Evolutionary conservation across 2,329 filamentous ascomycete species (phyloP), one percentile per base, ranked within the genome.

Genomic region (Venturia pyrina): DNA sequence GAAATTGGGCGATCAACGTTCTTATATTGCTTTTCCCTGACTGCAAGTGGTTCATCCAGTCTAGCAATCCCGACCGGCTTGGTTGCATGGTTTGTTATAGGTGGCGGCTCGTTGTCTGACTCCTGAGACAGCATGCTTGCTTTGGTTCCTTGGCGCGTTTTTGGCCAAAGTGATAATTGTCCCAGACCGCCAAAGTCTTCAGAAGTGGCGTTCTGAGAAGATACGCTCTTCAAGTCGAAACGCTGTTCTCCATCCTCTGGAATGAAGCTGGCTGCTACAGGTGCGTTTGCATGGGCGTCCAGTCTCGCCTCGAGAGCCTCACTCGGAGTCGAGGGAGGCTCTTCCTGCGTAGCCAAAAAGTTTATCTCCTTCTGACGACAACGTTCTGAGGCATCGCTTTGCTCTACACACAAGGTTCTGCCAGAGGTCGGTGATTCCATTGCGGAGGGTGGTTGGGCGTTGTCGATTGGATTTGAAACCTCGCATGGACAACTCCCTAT

Each of bases 281-380:
- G 19, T 19, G 53, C 53, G 5, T 13, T 37, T 2, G 53, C 28
- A 37, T 59, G 53, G 15, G 28, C 32, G n/a, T 59, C 28, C n/a
- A 59, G 53, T 37, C 28, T 59, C 28, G 28, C 32, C 17, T 59
- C 53, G 37, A 59, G 32, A n/a, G 53, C 53, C 19, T 59, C 53
- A 59, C 28, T 59, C 5, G 53, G 15, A n/a, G 53, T 59, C 11
- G 37, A 1, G 65, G 96, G 84, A 70, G 91, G 91, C 74, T 99
- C 95, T 70, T 96, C 91, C 76, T 99, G 95, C 53, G 93, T 88
- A 59, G 96, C 95, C 86, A 98, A 96, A 46, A 96, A 82, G 75
- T 95, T 96, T 75, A 99, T 95, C 73, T 99, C 95, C 77, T 99
- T 95, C 75, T 99, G 95, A 80, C 99, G 99, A 64, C 95, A 85